Evolutionary conservation across 257 asterid genomes (phyloP), one percentile per base, ranked within the genome.

Genomic region (Plantago major): DNA sequence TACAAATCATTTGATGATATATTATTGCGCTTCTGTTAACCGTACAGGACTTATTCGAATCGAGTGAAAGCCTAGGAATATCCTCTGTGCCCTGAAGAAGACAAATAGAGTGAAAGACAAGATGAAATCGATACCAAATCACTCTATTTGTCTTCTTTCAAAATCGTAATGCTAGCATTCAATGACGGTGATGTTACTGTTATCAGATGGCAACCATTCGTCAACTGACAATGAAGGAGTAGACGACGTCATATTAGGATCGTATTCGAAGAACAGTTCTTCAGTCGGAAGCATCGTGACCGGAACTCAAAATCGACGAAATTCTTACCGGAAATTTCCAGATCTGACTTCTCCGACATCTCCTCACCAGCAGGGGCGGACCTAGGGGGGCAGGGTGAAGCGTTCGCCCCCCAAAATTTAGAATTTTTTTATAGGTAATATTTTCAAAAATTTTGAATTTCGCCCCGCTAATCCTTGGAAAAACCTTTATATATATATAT

Each of bases 211-310:
- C n/a, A n/a, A n/a, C n/a, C n/a, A n/a, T n/a, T n/a, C n/a, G n/a
- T n/a, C n/a, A n/a, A n/a, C n/a, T n/a, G n/a, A n/a, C n/a, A n/a
- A n/a, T n/a, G n/a, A n/a, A n/a, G 78, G 68, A 0, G 65, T 4
- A 0, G 87, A 62, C 33, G 90, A 61, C 46, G 86, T 26, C 73
- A 73, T 76, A 69, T 58, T 82, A n/a, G 47, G 77, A 57, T 73
- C 77, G 55, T 80, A 91, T n/a, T 89, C 82, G 50, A 81, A 82
- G 76, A 92, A 92, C 3, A 92, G 92, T 87, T 89, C 89, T 62
- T 92, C 99, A 6, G 99, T 97, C 18, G 97, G 91, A 5, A 84
- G 86, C 93, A 92, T 86, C 7, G 65, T 73, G 7, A 82, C 96
- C 67, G 95, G 88, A 84, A 92, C 91, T 92, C 96, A 46, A 92